phyloP scores from a whole-genome alignment of 2,329 filamentous ascomycete species.

The Fusarium nisikadoi region DNA sequence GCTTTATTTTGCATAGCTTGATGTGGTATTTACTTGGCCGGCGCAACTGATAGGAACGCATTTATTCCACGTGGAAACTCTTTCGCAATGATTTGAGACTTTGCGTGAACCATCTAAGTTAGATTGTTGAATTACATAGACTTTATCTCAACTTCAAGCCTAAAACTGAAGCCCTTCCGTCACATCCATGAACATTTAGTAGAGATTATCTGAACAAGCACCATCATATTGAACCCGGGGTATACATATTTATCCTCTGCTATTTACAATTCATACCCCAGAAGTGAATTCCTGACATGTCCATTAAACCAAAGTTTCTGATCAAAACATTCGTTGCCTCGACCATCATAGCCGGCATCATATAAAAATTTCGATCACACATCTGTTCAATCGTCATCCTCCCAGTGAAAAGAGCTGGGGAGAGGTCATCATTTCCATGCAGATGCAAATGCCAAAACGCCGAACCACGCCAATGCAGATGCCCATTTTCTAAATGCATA shows the following conservation, averaged over 20 bases:
- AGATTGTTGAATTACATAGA: conserved; percentile 31
- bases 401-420: conserved; percentile 5
- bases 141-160: background rate
- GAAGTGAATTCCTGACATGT: background rate
- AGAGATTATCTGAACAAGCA: background rate
- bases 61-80: conserved; percentile 37
- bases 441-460: conserved; percentile 23
- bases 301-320: conserved; percentile 17
- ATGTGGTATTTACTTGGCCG: conserved; percentile 35
- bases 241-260: conserved; percentile 25
- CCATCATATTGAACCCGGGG: conserved; percentile 11
- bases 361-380: conserved; percentile 6
- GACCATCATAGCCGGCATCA: conserved; percentile 24
- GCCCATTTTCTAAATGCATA: conserved; percentile 21
- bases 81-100: conserved; percentile 19
- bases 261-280: conserved; percentile 14
- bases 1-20: conserved; percentile 39
- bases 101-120: conserved; percentile 30
- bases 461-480: conserved; percentile 28
- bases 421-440: conserved; percentile 5
- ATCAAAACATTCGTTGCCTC: conserved; percentile 19
- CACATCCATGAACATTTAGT: background rate
- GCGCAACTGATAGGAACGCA: conserved; percentile 36
- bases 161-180: background rate
- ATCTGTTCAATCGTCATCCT: conserved; percentile 27